Evolutionary conservation across 2,329 filamentous ascomycete genomes (phyloP).

Genomic region (Claviceps quebecensis): DNA sequence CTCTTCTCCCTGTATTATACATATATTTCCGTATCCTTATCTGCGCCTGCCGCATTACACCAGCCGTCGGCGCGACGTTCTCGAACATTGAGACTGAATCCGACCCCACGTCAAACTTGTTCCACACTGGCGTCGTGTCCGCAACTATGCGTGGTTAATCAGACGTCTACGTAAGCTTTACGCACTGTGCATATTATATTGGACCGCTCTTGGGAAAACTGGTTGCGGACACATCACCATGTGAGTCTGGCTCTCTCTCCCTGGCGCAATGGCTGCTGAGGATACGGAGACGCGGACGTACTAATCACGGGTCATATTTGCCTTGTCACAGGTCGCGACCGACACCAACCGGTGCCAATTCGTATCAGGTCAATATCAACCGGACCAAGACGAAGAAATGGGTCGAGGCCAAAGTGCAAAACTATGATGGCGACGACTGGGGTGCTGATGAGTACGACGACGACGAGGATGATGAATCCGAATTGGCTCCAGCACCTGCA

Average conservation of each 20-base stretch:
- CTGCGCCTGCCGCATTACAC: not conserved
- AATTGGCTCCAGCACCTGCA: conserved; percentile 14
- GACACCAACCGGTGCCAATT: conserved; percentile 18
- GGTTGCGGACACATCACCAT: conserved; percentile 15
- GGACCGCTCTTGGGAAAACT: conserved; percentile 17
- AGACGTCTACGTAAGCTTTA: not conserved
- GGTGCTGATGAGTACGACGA: conserved; percentile 61
- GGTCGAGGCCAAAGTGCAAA: conserved; percentile 75
- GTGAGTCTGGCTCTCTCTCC: conserved; percentile 10
- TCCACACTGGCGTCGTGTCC: not conserved
- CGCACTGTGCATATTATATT: conserved; percentile 9
- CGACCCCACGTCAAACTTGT: not conserved
- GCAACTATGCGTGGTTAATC: conserved; percentile 4
- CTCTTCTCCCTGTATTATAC: too few species aligned
- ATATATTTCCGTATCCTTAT: too few species aligned
- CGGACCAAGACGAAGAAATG: conserved; percentile 87
- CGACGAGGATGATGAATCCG: conserved; percentile 49
- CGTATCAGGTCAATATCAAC: conserved; percentile 75
- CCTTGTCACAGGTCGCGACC: conserved; percentile 15
- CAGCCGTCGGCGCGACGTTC: not conserved
- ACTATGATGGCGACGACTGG: conserved; percentile 92
- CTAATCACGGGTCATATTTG: conserved; percentile 6
- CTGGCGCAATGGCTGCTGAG: not conserved
- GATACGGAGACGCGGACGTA: not conserved
- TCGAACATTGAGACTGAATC: not conserved